Evolutionary conservation across 1,139 yeast genomes (phyloP).

Genomic region (Candida glucosophila): DNA sequence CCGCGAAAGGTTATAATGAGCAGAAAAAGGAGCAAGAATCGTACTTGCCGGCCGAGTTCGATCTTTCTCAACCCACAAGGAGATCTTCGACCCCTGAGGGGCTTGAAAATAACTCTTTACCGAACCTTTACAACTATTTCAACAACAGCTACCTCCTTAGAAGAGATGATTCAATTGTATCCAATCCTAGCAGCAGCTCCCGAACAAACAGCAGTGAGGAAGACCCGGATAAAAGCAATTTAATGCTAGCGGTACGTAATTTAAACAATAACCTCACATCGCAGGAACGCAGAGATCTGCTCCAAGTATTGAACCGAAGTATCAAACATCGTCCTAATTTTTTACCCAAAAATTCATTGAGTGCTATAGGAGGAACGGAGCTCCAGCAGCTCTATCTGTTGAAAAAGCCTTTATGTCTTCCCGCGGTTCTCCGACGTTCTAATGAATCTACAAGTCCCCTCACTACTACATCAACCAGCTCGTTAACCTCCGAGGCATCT

Average conservation of each 20-base stretch:
- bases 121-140: slow-evolving; percentile 11
- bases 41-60: slow-evolving; percentile 36
- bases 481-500: slow-evolving; percentile 1
- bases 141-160: slow-evolving; percentile 12
- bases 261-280: slow-evolving; percentile 16
- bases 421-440: slow-evolving; percentile 35
- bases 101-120: slow-evolving; percentile 3
- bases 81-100: slow-evolving; percentile 16
- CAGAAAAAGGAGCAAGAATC: slow-evolving; percentile 4
- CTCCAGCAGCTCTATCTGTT: slow-evolving; percentile 23
- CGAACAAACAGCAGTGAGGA: background rate
- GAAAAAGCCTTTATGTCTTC: slow-evolving; percentile 33
- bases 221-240: slow-evolving; percentile 7
- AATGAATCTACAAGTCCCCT: slow-evolving; percentile 1
- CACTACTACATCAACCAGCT: slow-evolving; percentile 1
- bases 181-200: background rate
- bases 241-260: slow-evolving; percentile 17
- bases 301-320: slow-evolving; percentile 4
- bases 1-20: slow-evolving; percentile 1
- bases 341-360: slow-evolving; percentile 4
- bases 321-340: slow-evolving; percentile 6
- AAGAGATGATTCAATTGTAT: slow-evolving; percentile 2
- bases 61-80: slow-evolving; percentile 27
- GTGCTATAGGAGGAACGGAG: slow-evolving; percentile 7
- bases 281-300: slow-evolving; percentile 8